Evolutionary conservation across 495 filamentous ascomycete species (phyloP).

Genomic region (Penicillium cataractarum): DNA sequence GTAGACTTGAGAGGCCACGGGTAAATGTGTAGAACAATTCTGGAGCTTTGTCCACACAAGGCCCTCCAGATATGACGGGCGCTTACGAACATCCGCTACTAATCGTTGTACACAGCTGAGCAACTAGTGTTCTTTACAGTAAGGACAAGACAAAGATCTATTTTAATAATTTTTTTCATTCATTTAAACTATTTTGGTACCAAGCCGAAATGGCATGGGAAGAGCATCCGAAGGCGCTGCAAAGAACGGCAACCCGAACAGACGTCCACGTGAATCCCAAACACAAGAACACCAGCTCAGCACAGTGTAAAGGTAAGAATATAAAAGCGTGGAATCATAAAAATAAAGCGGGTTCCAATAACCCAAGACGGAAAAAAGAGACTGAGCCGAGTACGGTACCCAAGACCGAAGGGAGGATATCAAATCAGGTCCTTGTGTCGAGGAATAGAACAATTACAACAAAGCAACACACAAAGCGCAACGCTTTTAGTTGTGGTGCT

Average conservation of each 20-base stretch:
- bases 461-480: not conserved
- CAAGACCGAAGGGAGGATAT: slow-evolving; percentile 4
- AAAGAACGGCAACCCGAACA: slow-evolving; percentile 4
- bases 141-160: too few species aligned
- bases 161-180: slow-evolving; percentile 22
- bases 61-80: too few species aligned
- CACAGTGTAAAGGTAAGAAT: slow-evolving; percentile 8
- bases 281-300: slow-evolving; percentile 10
- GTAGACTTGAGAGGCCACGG: not conserved
- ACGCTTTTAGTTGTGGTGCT: slow-evolving; percentile 38
- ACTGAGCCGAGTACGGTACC: slow-evolving; percentile 15
- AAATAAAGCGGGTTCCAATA: slow-evolving; percentile 5
- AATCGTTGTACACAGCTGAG: too few species aligned
- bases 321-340: slow-evolving; percentile 11
- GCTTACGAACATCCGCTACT: too few species aligned
- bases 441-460: not conserved
- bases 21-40: not conserved
- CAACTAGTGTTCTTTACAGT: too few species aligned
- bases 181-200: slow-evolving; percentile 1
- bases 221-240: slow-evolving; percentile 3
- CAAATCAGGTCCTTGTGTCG: slow-evolving; percentile 11
- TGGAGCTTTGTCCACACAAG: not conserved
- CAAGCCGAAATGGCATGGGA: not conserved
- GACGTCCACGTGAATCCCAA: slow-evolving; percentile 4
- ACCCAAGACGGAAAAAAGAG: slow-evolving; percentile 5